Base-by-base conservation (phyloP, 306 rosid genomes). In the Vachellia collinsii region DNA sequence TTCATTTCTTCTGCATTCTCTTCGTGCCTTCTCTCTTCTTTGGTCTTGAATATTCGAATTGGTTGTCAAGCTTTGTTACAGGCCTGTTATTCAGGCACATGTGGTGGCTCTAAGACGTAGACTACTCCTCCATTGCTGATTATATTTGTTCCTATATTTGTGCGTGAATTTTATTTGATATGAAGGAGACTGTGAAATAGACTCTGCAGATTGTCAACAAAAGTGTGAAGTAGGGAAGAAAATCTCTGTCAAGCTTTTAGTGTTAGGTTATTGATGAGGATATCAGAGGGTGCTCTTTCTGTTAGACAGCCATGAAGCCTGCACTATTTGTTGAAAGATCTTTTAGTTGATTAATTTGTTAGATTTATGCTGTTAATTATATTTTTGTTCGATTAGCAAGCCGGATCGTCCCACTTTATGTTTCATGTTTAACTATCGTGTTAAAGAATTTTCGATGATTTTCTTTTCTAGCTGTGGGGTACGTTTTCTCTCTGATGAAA, bases 301-400 rank as follows among this genome's bases (percentile, higher is more conserved):
- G 29, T 62, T 41, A 37, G 74, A 62, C 63, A 46, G 64, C 72
- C 23, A 58, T 16, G 67, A 66, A 66, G 13, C 59, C 22, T 39
- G 58, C 61, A 41, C 11, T 76, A 75, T 62, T 25, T 50, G 11
- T 58, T 67, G 50, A 70, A 58, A 22, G 44, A 20, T 83, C 13
- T 75, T 67, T 67, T 16, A 7, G 50, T 34, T 59, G 50, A 79
- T 61, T 83, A 79, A 74, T 79, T 56, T 74, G 74, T 70, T 65
- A 63, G 74, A 71, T 9, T 10, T 59, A 70, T 51, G 62, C 12
- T 61, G 68, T 39, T 29, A 1, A 29, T 29, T 74, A 58, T 59
- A 48, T n/a, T 79, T 16, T 11, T 16, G 61, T 72, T 11, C 43
- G 39, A 64, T 74, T 22, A 25, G 43, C 16, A 25, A 29, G 59